Evolutionary conservation across 805 yeast species (phyloP), one percentile per base, ranked within the genome.

Genomic region (Cyberlindnera xylosilytica): DNA sequence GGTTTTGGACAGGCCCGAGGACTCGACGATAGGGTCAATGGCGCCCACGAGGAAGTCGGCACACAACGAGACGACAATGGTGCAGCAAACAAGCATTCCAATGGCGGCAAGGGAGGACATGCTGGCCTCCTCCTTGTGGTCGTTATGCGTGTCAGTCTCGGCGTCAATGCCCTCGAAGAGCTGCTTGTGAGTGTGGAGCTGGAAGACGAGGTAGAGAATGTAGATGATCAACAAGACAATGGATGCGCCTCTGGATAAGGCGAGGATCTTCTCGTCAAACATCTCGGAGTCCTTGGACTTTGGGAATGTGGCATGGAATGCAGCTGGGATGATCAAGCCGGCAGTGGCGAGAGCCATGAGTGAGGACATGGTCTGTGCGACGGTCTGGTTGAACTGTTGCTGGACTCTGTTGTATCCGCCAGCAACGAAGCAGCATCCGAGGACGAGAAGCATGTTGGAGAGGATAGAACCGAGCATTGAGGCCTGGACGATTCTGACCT

Each of bases 311-410:
- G 95, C 87, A 56, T 86, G 88, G 76, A 91, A 93, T 0, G 98
- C 97, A 4, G 99, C 98, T 3, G 99, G 99, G 40, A 93, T 81
- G 58, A 93, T 66, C 54, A 93, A 72, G 2, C 96, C 90, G 29
- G 93, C 83, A 36, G 93, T 82, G 3, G 97, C 87, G 44, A 93
- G 79, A 2, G 95, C 95, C 79, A 93, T 78, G 51, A 93, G 73
- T 1, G 97, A 89, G 26, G 89, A 78, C 99, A 93, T 93, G 7
- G 98, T 90, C 66, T 93, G 98, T 4, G 99, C 99, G 7, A 90
- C 97, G 1, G 98, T 91, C 65, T 87, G 95, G 69, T 89, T 89
- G 69, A 93, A 93, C 1, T 74, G 74, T 64, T 93, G 98, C 62
- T 86, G 93, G 28, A 83, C 73, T 49, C 93, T 78, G 52, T 86